These are phyloP conservation scores for Medicago arabica DNA, from an alignment of 306 rosid genomes.

Conservation along the genomic window DNA sequence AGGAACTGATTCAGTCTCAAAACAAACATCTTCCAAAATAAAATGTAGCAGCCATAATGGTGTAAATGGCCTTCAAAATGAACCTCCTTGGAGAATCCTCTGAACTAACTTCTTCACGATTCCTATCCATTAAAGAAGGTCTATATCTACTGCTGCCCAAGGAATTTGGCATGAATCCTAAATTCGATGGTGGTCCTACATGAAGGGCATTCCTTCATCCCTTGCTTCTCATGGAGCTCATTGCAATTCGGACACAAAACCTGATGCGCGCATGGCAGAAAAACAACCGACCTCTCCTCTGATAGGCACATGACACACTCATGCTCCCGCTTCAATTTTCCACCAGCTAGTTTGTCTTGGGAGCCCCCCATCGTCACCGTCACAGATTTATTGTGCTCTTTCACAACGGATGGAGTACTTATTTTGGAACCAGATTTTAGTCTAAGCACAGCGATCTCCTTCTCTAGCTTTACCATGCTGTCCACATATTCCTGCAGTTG, in stretches of 20 bases:
- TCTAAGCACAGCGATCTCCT: conserved; percentile 47
- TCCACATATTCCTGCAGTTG: conserved; percentile 52
- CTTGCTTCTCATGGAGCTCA: conserved; percentile 68
- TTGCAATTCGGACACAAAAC: conserved; percentile 68
- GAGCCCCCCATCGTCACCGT: conserved; percentile 5
- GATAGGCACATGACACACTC: conserved; percentile 82
- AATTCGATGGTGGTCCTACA: conserved; percentile 60
- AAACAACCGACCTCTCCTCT: conserved; percentile 68
- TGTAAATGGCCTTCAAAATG: conserved; percentile 35
- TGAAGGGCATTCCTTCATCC: conserved; percentile 78
- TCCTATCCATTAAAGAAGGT: conserved; percentile 17
- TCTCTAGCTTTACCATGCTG: conserved; percentile 54
- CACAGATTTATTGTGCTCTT: conserved; percentile 42
- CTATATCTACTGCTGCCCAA: conserved; percentile 21
- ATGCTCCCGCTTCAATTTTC: conserved; percentile 58
- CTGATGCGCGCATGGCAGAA: conserved; percentile 76
- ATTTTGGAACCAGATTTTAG: conserved; percentile 45
- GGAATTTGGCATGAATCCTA: conserved; percentile 58
- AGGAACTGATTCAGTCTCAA: conserved; percentile 26
- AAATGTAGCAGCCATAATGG: conserved; percentile 17
- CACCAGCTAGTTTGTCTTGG: conserved; percentile 18
- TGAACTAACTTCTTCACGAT: neutral
- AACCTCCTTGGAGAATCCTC: conserved; percentile 21
- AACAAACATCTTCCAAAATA: conserved; percentile 17
- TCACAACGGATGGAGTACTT: conserved; percentile 21